These are phyloP conservation scores for Xylariaceae sp. DNA, from an alignment of 2,329 filamentous ascomycete species.

Conservation along the genomic window DNA sequence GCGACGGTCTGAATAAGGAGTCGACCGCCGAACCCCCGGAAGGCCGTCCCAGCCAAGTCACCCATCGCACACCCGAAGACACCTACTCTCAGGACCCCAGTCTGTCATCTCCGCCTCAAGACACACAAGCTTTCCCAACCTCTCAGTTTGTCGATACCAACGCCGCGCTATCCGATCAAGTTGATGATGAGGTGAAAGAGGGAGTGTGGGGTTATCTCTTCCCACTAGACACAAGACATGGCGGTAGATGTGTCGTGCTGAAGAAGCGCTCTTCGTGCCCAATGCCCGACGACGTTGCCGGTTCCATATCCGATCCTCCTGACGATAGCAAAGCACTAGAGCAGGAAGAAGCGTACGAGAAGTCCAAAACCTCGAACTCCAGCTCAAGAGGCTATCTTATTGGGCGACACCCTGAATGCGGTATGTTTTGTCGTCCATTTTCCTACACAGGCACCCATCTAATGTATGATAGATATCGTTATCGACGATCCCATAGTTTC, in stretches of 20 bases:
- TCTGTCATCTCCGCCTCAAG: conserved; percentile 61
- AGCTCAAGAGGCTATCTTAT: conserved; percentile 83
- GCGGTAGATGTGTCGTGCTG: conserved; percentile 64
- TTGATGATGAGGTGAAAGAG: conserved; percentile 76
- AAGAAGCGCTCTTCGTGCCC: conserved; percentile 70
- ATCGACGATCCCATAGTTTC: conserved; percentile 78
- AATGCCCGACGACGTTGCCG: conserved; percentile 43
- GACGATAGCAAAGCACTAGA: conserved; percentile 39
- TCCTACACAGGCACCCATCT: background rate
- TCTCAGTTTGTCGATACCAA: conserved; percentile 78
- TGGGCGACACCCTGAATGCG: conserved; percentile 89
- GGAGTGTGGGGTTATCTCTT: conserved; percentile 96
- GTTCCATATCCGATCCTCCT: conserved; percentile 34
- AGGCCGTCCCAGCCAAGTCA: conserved; percentile 50
- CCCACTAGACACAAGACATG: conserved; percentile 68
- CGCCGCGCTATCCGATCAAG: conserved; percentile 69
- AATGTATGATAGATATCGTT: conserved; percentile 54
- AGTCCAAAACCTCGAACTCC: conserved; percentile 55
- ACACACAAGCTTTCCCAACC: conserved; percentile 47
- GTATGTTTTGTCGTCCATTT: conserved; percentile 47
- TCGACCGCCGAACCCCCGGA: conserved; percentile 66
- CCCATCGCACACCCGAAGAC: conserved; percentile 47
- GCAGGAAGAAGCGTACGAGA: conserved; percentile 58
- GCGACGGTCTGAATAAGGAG: conserved; percentile 61
- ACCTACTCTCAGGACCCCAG: conserved; percentile 37